These are phyloP conservation scores for Kazachstania viticola DNA, from an alignment of 805 yeast species.

Conservation along the genomic window DNA sequence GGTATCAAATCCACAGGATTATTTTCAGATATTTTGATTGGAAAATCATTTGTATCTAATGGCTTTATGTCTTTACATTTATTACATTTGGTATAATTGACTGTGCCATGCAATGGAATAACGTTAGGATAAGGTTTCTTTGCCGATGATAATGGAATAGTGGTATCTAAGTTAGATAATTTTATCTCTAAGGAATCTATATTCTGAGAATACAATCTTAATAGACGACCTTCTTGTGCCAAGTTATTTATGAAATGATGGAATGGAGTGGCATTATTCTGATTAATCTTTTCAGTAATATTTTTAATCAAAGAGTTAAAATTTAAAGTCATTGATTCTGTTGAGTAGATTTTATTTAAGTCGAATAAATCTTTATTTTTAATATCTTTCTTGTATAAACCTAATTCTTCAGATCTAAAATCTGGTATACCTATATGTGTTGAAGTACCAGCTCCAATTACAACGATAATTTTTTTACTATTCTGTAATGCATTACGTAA, in stretches of 20 bases:
- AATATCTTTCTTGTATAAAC: constrained; percentile 43
- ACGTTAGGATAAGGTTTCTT: constrained; percentile 40
- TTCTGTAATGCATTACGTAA: constrained; percentile 41
- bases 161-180: constrained; percentile 38
- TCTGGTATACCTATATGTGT: constrained; percentile 89
- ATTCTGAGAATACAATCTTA: constrained; percentile 77
- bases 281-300: constrained; percentile 41
- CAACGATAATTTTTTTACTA: constrained; percentile 47
- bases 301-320: constrained; percentile 69
- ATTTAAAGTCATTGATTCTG: constrained; percentile 42
- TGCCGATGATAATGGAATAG: constrained; percentile 33
- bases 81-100: constrained; percentile 61
- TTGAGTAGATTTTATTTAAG: constrained; percentile 55
- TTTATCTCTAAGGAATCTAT: constrained; percentile 70
- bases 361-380: constrained; percentile 69
- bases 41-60: constrained; percentile 43
- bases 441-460: constrained; percentile 87
- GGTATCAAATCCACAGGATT: constrained; percentile 26
- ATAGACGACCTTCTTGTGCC: constrained; percentile 50
- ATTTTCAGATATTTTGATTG: constrained; percentile 1
- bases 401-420: constrained; percentile 72
- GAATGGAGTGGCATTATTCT: constrained; percentile 61
- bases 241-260: constrained; percentile 52
- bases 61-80: constrained; percentile 54
- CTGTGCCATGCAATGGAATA: constrained; percentile 78